phyloP scores from a whole-genome alignment of 306 rosid genomes.

The Prunus salicina region DNA sequence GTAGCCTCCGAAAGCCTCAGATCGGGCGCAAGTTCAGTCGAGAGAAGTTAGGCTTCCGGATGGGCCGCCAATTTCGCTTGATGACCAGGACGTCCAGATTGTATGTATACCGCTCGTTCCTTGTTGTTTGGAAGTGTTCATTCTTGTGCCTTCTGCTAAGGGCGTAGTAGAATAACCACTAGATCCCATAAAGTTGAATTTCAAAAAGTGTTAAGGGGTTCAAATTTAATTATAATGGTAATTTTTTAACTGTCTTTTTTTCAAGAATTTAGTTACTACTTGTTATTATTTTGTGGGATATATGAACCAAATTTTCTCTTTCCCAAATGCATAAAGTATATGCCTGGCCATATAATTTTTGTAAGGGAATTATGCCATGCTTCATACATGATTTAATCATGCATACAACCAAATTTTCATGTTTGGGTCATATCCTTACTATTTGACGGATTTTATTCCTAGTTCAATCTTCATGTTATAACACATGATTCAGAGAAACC shows the following conservation, averaged over 20 bases:
- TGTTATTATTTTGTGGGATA: neutral
- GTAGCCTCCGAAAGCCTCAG: conserved; percentile 78
- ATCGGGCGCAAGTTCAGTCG: conserved; percentile 81
- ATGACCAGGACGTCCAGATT: conserved; percentile 83
- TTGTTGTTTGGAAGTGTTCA: neutral
- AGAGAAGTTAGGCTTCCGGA: conserved; percentile 72
- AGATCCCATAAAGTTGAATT: neutral
- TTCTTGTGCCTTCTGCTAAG: neutral
- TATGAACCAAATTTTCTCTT: neutral
- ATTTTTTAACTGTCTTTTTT: no score
- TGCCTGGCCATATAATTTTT: neutral
- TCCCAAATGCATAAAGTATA: neutral
- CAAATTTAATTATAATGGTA: no score
- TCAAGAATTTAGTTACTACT: neutral
- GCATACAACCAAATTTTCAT: no score
- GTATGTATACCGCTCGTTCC: conserved; percentile 42
- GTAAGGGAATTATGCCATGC: neutral
- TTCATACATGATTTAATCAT: neutral
- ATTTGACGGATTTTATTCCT: neutral
- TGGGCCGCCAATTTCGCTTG: conserved; percentile 74
- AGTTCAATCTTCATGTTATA: neutral
- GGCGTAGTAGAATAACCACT: neutral
- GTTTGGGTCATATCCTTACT: no score
- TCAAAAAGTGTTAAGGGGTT: neutral
- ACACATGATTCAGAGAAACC: neutral